phyloP scores from a whole-genome alignment of 2,329 filamentous ascomycete species.

The Talaromyces piceae region DNA sequence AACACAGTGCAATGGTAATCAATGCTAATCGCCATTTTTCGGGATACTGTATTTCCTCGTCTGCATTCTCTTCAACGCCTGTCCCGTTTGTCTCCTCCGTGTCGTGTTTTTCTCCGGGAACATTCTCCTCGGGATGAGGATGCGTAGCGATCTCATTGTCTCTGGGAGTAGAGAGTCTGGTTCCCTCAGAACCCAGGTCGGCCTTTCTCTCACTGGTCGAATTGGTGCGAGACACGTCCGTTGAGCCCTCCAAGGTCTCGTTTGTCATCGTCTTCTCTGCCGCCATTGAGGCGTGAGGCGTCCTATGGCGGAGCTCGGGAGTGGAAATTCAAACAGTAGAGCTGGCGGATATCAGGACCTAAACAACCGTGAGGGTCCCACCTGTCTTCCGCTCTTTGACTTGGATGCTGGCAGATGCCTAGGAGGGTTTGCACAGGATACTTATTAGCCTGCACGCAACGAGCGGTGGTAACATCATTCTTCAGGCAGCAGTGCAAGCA shows the following conservation, averaged over 20 bases:
- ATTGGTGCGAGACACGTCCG: neutral
- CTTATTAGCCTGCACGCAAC: no score
- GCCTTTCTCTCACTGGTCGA: neutral
- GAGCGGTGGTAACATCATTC: no score
- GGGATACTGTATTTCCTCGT: conserved; percentile 26
- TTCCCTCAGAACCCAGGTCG: neutral
- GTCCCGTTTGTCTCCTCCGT: neutral
- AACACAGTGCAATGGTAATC: conserved; percentile 30
- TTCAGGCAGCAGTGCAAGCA: no score
- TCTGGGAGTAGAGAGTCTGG: neutral
- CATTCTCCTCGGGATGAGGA: neutral
- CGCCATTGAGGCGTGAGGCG: neutral
- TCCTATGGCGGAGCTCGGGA: no score
- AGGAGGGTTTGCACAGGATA: no score
- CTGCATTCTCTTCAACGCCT: conserved; percentile 2
- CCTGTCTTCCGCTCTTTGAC: no score
- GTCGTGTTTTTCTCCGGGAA: neutral
- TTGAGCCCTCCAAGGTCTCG: neutral
- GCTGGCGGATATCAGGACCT: no score
- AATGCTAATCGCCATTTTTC: conserved; percentile 23
- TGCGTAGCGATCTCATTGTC: neutral
- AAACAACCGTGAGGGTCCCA: no score
- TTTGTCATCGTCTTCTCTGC: neutral
- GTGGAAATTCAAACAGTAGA: no score
- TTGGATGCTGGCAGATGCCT: no score